Conservation (phyloP, 495 filamentous ascomycete species). For the Elasticomyces elasticus region DNA sequence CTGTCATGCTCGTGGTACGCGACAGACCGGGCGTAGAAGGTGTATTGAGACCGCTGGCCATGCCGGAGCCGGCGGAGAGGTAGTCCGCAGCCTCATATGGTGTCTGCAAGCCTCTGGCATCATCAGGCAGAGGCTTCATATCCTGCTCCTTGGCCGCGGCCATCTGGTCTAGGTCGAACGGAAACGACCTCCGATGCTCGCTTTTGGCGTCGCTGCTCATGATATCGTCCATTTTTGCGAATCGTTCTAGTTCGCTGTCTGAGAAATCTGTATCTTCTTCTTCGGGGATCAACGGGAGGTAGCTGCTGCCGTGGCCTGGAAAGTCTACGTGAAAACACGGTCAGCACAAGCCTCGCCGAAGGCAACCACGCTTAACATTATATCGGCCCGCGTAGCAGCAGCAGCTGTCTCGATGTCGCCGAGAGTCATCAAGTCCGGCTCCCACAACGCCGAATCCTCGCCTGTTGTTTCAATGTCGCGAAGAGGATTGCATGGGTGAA, state of each 20-base stretch:
- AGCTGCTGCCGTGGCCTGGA: constrained; percentile 10
- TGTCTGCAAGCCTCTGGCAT: not conserved
- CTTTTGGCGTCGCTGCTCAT: constrained; percentile 2
- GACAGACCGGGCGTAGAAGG: constrained; percentile 39
- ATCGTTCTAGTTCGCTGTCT: constrained; percentile 8
- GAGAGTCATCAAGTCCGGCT: no score
- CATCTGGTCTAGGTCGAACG: constrained; percentile 10
- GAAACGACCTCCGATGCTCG: not conserved
- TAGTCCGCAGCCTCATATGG: constrained; percentile 7
- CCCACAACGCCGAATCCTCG: no score
- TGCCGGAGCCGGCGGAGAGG: constrained; percentile 1
- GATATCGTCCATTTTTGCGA: constrained; percentile 16
- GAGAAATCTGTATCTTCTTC: constrained; percentile 8
- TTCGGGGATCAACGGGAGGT: constrained; percentile 15
- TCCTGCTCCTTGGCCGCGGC: constrained; percentile 15
- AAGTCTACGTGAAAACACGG: not conserved
- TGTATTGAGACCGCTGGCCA: constrained; percentile 5
- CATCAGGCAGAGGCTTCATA: not conserved
- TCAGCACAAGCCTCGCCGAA: not conserved
- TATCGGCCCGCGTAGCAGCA: no score
- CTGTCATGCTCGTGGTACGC: constrained; percentile 58
- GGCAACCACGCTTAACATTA: no score
- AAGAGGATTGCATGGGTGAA: no score
- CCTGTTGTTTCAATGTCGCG: no score
- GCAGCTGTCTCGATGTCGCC: no score